Evolutionary conservation across 306 rosid species (phyloP), one percentile per base, ranked within the genome.

Genomic region (Comarum palustre): DNA sequence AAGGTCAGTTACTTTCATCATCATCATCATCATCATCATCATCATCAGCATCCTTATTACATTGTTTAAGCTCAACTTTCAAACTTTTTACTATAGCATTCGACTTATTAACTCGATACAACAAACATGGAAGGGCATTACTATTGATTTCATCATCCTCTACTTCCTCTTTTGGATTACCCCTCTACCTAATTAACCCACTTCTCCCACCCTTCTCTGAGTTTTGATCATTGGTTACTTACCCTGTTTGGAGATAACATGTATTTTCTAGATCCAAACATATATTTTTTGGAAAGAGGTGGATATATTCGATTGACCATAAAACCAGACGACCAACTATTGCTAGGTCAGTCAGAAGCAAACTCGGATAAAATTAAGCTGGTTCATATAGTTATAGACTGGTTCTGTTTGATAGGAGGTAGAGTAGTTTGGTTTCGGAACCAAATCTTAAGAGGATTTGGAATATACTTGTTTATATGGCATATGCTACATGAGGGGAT

Each of bases 121-220:
- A 19, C 4, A 50, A 50, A 50, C 24, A 5, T 50, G 57, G 24
- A n/a, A 78, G 66, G 45, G 50, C 50, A 12, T 43, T 27, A 46
- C 63, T 46, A 25, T 34, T 20, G 73, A 36, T 55, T 61, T 74
- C 75, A 74, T 74, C 59, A 32, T 22, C 65, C 22, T 31, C 8
- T 41, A 2, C 74, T 24, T 66, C 36, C 66, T 39, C 55, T 36
- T 59, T 47, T 62, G 59, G 12, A 52, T 52, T 52, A 22, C 8
- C 0, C 11, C 10, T 27, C 29, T 19, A 69, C 83, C 79, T 51
- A 75, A 69, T 79, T 52, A 20, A 13, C 52, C 69, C 79, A 69
- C 69, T 75, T 73, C 20, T 60, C 24, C 54, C 3, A 45, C 42
- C 22, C 38, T 39, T 66, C 39, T 31, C 20, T 17, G 1, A 1